These are phyloP conservation scores for Magnolia sinica DNA, from an alignment of 164 flowering plant genomes.

Conservation along the genomic window DNA sequence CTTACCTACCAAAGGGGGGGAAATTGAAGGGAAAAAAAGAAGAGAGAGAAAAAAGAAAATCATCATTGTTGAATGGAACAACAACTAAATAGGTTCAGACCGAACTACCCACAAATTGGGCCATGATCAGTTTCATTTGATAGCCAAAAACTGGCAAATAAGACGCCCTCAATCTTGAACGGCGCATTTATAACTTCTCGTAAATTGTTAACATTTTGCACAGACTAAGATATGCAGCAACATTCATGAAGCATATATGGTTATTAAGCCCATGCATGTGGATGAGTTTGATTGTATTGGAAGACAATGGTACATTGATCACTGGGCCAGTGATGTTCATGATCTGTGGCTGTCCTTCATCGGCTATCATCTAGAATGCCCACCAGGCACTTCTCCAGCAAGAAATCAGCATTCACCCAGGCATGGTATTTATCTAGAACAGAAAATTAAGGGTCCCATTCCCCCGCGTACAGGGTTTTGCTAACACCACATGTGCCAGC, in stretches of 20 bases:
- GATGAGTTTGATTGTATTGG: background rate
- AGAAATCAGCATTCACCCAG: conserved; percentile 91
- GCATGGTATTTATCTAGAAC: conserved; percentile 87
- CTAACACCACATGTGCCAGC: background rate
- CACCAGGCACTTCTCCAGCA: conserved; percentile 92
- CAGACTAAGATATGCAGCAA: background rate
- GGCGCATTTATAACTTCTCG: background rate
- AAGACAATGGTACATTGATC: background rate
- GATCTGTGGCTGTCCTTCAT: conserved; percentile 14
- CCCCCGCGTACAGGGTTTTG: background rate
- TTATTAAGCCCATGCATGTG: background rate
- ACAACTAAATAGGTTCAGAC: no score
- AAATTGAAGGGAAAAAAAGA: no score
- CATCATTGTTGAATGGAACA: no score
- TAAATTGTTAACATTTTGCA: background rate
- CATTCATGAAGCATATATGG: background rate
- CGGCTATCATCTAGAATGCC: conserved; percentile 60
- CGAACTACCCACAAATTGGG: no score
- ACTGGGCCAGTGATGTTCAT: background rate
- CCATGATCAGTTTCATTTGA: no score
- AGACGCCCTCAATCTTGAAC: no score
- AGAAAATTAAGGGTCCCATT: conserved; percentile 28
- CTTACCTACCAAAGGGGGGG: no score
- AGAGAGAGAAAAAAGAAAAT: no score
- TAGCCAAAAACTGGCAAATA: no score